phyloP scores from a whole-genome alignment of 768 basidiomycete genomes.

The Suillus fuscotomentosus region DNA sequence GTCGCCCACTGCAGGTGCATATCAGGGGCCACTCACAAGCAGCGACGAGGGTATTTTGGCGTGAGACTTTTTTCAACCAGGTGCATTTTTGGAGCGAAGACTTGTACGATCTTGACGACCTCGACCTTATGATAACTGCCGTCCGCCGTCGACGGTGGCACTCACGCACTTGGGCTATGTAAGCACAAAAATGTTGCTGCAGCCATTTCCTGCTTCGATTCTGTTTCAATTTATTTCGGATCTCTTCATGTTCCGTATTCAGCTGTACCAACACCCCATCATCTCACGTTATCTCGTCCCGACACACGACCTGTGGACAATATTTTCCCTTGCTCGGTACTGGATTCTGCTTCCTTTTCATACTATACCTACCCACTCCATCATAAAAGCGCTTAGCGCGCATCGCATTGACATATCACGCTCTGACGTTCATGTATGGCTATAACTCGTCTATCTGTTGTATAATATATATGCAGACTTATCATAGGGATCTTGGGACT shows the following conservation, averaged over 20 bases:
- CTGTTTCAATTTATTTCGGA: not conserved
- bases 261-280: not conserved
- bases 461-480: not conserved
- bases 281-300: not conserved
- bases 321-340: not conserved
- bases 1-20: constrained; percentile 25
- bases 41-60: constrained; percentile 15
- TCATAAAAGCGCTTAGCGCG: not conserved
- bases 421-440: not conserved
- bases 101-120: not conserved
- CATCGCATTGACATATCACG: not conserved
- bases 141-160: not conserved
- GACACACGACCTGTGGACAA: not conserved
- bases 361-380: not conserved
- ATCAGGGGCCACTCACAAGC: not conserved
- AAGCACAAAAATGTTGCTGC: not conserved
- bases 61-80: constrained; percentile 8
- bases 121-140: not conserved
- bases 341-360: not conserved
- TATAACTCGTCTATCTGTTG: not conserved
- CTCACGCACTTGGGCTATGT: not conserved
- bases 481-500: not conserved
- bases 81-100: not conserved
- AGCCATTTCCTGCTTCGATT: not conserved
- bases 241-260: not conserved